Base-by-base conservation (phyloP, 2,329 filamentous ascomycete genomes). In the Pseudogymnoascus sp. region DNA sequence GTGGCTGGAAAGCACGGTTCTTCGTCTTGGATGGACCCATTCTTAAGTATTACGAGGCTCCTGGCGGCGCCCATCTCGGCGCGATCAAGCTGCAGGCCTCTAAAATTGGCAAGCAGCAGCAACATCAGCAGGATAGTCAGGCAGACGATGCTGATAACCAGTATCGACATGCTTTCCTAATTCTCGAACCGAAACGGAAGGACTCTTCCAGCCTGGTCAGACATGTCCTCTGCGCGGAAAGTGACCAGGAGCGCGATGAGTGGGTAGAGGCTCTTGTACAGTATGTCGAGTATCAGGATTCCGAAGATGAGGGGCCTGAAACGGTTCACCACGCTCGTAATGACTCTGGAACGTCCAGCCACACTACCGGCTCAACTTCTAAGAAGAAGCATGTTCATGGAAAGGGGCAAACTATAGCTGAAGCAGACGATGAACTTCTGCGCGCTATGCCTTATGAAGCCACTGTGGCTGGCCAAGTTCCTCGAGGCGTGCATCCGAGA, bases 151-250 rank as follows among this genome's bases (percentile, higher is more conserved):
- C 85, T 59, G 94, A 97, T 65, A 95, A 95, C 71, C 91, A 97
- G 74, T 99, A 96, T 73, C 89, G 94, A 5, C 94, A 99, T 76
- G 94, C 94, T 0, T 99, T 99, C 77, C 79, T 97, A 53, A 90
- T 99, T 62, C 75, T 97, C 61, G 94, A 99, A 72, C 93, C 93
- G 1, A 99, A 99, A 79, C 91, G 92, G 75, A 97, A 96, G 75
- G 94, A 99, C 72, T 92, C 92, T 0, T 87, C 82, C 21, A 92
- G 89, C 68, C 83, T 93, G 62, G 91, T 97, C 23, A 90, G 93
- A 67, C 94, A 99, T 73, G 92, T 99, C 0, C 80, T 99, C 16
- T 99, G 94, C 73, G 93, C 94, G 0, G 94, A 99, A 75, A 97
- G 90, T 70, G 94, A 99, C 70, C 82, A 82, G 64, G 94, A 99